Evolutionary conservation across 176 grass and related monocot genomes (phyloP), one percentile per base, ranked within the genome.

Genomic region (Zea luxurians): DNA sequence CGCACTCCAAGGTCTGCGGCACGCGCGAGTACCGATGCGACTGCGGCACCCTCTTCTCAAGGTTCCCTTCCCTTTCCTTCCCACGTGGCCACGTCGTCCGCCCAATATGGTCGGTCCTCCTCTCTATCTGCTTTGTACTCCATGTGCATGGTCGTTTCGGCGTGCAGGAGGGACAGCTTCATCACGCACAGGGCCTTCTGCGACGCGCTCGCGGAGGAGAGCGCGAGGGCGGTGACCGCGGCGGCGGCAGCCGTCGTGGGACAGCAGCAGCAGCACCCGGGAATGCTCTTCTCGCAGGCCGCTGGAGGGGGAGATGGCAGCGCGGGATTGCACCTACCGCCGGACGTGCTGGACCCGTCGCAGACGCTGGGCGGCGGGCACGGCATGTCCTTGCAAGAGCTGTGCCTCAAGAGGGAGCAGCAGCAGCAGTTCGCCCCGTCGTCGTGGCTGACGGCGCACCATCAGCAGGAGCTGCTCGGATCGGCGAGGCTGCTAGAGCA

Each of bases 101-200:
- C 38, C 38, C 38, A 40, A 27, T 27, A 27, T 27, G 27, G 27
- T 27, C 27, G 27, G 38, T 40, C 38, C 38, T 40, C 38, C 38
- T 40, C 38, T 40, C 38, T 40, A n/a, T 40, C 38, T 40, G 38
- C 38, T 40, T 40, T 2, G 38, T 40, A 40, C 38, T 40, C 38
- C 38, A 40, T 40, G 38, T 40, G 38, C 38, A 40, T 40, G 38
- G 38, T 40, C 38, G 38, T 3, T 0, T 40, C 38, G 38, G 71
- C 74, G 91, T 91, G 27, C 27, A 27, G 27, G 89, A 79, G 91
- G 78, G 95, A 97, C 61, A 97, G 95, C 85, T 97, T 97, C 87
- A 97, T 97, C 73, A 97, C 95, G 11, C 95, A 97, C 89, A 76
- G 95, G 63, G 95, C 95, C 8, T 97, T 97, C 66, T 97, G 95